These are phyloP conservation scores for Ophiostoma triangulosporum DNA, from an alignment of 2,329 filamentous ascomycete genomes.

Conservation along the genomic window DNA sequence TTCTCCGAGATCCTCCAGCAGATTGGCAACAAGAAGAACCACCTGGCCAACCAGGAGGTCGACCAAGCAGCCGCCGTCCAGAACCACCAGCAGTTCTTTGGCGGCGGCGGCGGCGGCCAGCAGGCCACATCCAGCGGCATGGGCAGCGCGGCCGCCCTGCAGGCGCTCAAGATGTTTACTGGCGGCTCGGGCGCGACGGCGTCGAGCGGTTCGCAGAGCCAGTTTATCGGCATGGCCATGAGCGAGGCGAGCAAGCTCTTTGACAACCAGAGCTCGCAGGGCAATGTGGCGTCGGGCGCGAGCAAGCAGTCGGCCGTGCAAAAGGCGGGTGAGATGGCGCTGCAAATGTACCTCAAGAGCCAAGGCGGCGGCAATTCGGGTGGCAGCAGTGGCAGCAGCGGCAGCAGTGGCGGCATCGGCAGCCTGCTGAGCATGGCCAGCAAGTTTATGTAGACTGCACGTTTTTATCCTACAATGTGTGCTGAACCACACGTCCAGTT, in stretches of 20 bases:
- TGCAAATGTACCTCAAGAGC: slow-evolving; percentile 85
- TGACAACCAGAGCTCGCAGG: slow-evolving; percentile 41
- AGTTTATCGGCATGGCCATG: slow-evolving; percentile 79
- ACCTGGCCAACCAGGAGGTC: slow-evolving; percentile 30
- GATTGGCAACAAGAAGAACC: slow-evolving; percentile 35
- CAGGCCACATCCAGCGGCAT: slow-evolving; percentile 36
- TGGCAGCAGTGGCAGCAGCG: slow-evolving; percentile 30
- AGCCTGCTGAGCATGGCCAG: slow-evolving; percentile 32
- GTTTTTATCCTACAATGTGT: too few relatives aligned
- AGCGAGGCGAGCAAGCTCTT: slow-evolving; percentile 69
- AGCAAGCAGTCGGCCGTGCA: slow-evolving; percentile 73
- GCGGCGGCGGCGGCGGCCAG: slow-evolving; percentile 28
- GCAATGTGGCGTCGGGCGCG: slow-evolving; percentile 40
- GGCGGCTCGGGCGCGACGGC: slow-evolving; percentile 18
- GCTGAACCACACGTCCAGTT: too few relatives aligned
- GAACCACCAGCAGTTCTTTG: slow-evolving; percentile 66
- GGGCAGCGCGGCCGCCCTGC: slow-evolving; percentile 66
- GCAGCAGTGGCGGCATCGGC: slow-evolving; percentile 30
- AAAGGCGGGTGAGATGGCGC: slow-evolving; percentile 68
- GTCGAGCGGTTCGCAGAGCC: slow-evolving; percentile 51
- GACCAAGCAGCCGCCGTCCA: slow-evolving; percentile 37
- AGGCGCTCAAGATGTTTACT: slow-evolving; percentile 69
- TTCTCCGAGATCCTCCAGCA: slow-evolving; percentile 35
- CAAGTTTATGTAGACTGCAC: slow-evolving; percentile 32
- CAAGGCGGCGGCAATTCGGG: slow-evolving; percentile 38